These are phyloP conservation scores for Parathielavia appendiculata DNA, from an alignment of 495 filamentous ascomycete genomes.

Conservation along the genomic window DNA sequence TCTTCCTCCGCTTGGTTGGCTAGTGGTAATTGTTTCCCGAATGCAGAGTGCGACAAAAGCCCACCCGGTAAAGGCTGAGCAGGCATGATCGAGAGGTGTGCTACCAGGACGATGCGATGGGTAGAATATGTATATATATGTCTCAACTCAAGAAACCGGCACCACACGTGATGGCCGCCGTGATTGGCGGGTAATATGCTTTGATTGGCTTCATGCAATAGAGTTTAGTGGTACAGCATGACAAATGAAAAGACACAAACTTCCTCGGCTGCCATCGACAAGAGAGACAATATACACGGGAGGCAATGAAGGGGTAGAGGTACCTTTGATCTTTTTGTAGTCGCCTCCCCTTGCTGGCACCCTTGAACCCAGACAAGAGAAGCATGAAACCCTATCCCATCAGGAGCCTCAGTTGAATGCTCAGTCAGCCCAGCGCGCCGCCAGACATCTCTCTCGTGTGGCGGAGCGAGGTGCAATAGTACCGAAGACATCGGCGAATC, in stretches of 20 bases:
- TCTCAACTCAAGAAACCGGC: neutral
- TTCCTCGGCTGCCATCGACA: conserved; percentile 10
- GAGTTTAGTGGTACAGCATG: conserved; percentile 24
- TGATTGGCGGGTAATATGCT: conserved; percentile 20
- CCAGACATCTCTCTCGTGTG: conserved; percentile 7
- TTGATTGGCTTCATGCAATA: conserved; percentile 23
- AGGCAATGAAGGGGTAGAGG: neutral
- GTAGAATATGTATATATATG: neutral
- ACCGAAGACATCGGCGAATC: conserved; percentile 18
- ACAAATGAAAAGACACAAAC: conserved; percentile 24
- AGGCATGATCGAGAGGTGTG: neutral
- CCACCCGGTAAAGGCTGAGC: neutral
- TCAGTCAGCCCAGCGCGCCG: neutral
- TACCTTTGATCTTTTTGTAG: neutral
- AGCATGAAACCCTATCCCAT: neutral
- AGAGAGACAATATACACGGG: conserved; percentile 9
- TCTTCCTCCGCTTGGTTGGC: neutral
- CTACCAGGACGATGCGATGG: neutral
- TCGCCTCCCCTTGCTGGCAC: neutral
- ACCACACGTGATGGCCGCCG: neutral
- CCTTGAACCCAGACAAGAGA: neutral
- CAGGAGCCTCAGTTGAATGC: neutral
- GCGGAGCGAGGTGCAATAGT: conserved; percentile 12
- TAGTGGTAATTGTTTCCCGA: neutral
- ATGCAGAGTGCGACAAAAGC: neutral